Conservation (phyloP, 2,329 filamentous ascomycete genomes). For the Claviceps paspali region DNA sequence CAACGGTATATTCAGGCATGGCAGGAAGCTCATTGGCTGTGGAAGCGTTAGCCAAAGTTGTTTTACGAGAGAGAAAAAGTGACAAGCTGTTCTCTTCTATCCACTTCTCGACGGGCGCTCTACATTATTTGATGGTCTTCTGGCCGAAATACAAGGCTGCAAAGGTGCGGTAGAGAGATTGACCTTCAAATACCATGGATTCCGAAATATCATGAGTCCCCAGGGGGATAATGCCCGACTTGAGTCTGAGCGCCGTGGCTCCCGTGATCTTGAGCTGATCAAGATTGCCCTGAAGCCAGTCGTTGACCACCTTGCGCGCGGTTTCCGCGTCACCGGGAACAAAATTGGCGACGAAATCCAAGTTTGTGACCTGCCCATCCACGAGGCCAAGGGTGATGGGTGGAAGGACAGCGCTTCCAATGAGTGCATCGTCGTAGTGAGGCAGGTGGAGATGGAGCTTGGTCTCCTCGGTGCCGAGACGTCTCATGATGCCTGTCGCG, state of each 20-base stretch:
- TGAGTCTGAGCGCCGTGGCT: conserved; percentile 56
- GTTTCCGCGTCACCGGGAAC: conserved; percentile 61
- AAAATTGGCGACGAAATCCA: conserved; percentile 69
- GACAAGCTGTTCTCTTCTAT: too few relatives aligned
- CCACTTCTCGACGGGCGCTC: too few relatives aligned
- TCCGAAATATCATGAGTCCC: conserved; percentile 65
- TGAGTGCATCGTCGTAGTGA: conserved; percentile 60
- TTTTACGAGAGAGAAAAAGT: too few relatives aligned
- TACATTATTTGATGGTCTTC: conserved; percentile 27
- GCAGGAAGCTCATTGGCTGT: conserved; percentile 55
- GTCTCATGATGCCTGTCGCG: conserved; percentile 64
- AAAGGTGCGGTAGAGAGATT: conserved; percentile 51
- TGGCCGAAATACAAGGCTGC: conserved; percentile 46
- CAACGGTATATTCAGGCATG: conserved; percentile 71
- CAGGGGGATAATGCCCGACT: conserved; percentile 64
- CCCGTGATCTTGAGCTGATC: conserved; percentile 56
- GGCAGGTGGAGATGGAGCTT: conserved; percentile 66
- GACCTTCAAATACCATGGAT: conserved; percentile 69
- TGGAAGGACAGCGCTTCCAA: conserved; percentile 66
- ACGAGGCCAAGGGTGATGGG: conserved; percentile 60
- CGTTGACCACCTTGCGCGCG: conserved; percentile 66
- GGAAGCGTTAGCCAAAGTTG: conserved; percentile 17
- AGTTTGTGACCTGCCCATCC: conserved; percentile 58
- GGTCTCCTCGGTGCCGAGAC: conserved; percentile 59
- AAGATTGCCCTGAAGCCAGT: conserved; percentile 73